Evolutionary conservation across 495 filamentous ascomycete species (phyloP), one percentile per base, ranked within the genome.

Genomic region (Aspergillus bertholletiae): DNA sequence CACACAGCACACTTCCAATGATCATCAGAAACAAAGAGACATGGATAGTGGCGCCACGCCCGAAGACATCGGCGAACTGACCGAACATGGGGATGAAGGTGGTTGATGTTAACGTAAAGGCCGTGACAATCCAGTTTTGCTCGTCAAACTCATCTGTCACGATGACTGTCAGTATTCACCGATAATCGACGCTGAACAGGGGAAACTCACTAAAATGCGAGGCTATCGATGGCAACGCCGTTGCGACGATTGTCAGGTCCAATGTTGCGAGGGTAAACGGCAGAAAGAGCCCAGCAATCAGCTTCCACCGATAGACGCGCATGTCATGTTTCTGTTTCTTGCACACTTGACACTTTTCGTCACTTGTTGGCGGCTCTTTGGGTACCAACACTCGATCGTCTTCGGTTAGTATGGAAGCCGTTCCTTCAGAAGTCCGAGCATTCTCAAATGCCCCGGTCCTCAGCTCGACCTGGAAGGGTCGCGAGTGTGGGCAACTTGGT

Each of bases 101-200:
- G 13, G 82, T 76, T 0, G 80, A 76, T n/a, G 81, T 82, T 5
- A 87, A 71, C 54, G 77, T 84, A 65, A 82, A 86, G 17, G 81
- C 70, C 0, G 83, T 80, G 46, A 86, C 75, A 59, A 86, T 84
- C 82, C 83, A 86, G 59, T 84, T 85, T 7, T 84, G 68, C 55
- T 84, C 77, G 17, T 70, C 65, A 27, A 84, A 66, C 57, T 81
- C 62, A 53, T 76, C 81, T 83, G 44, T 21, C 17, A 35, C 13
- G 12, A 48, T 44, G 5, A 43, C 15, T 2, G 39, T 43, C 39
- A 22, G 20, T 22, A 22, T 37, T 13, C 3, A 7, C 4, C n/a
- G 5, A 12, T 37, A 28, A 61, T 44, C 40, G 27, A 13, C 5
- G 43, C 20, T 52, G 15, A 11, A 12, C 28, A 43, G 24, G 39